Conservation (phyloP, 306 rosid genomes). For the Alnus rubra region DNA sequence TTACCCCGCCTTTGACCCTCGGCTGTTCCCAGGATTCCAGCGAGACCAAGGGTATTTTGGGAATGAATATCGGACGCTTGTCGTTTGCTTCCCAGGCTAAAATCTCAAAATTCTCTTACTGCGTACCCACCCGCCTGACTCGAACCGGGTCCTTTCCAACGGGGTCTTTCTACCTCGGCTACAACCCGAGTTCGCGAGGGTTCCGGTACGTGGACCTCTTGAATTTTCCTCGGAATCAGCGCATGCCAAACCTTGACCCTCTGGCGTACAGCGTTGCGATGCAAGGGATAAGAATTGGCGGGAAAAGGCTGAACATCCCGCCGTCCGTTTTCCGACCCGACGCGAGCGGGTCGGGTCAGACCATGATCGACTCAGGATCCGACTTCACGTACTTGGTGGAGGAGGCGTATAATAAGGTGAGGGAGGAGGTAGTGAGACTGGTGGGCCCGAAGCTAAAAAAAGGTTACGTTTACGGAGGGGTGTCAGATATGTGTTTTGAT, state of each 20-base stretch:
- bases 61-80: constrained; percentile 75
- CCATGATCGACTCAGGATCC: constrained; percentile 86
- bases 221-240: constrained; percentile 56
- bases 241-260: constrained; percentile 78
- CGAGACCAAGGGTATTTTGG: constrained; percentile 82
- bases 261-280: constrained; percentile 66
- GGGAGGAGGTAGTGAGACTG: constrained; percentile 51
- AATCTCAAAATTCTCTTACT: constrained; percentile 74
- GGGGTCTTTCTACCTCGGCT: constrained; percentile 70
- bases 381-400: constrained; percentile 71
- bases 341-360: constrained; percentile 80
- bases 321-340: constrained; percentile 55
- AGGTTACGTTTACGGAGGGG: constrained; percentile 59
- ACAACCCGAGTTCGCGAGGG: constrained; percentile 55
- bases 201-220: constrained; percentile 54
- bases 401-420: constrained; percentile 62
- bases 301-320: constrained; percentile 36
- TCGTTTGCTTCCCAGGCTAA: constrained; percentile 73
- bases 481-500: constrained; percentile 74
- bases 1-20: constrained; percentile 73
- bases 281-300: constrained; percentile 62
- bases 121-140: constrained; percentile 49
- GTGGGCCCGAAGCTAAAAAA: constrained; percentile 62
- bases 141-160: constrained; percentile 35
- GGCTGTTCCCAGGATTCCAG: constrained; percentile 68